These are phyloP conservation scores for Powellomyces hirtus DNA, from an alignment of 192 early-diverging fungal genomes.

Conservation along the genomic window DNA sequence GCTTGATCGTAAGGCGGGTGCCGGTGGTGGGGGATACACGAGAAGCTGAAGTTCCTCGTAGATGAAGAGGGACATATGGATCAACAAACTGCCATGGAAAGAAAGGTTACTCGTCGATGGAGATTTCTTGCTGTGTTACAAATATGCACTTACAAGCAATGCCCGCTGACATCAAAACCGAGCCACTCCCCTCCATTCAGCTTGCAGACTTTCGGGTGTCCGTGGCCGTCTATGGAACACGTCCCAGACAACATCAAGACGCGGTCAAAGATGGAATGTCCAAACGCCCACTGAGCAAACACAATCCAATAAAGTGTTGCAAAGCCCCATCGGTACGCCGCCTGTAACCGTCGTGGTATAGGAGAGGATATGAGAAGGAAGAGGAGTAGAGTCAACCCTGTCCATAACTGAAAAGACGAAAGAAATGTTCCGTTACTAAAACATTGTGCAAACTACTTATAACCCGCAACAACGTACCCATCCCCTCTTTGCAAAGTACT, in stretches of 20 bases:
- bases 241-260: slow-evolving; percentile 72
- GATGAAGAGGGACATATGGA: slow-evolving; percentile 30
- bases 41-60: slow-evolving; percentile 30
- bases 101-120: not conserved
- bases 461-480: slow-evolving; percentile 56
- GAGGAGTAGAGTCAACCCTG: slow-evolving; percentile 56
- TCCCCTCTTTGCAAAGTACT: slow-evolving; percentile 74
- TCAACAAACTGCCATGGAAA: slow-evolving; percentile 28
- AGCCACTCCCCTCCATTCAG: slow-evolving; percentile 67
- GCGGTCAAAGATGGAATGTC: slow-evolving; percentile 77
- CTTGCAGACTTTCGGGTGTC: slow-evolving; percentile 41
- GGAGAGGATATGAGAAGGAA: slow-evolving; percentile 39
- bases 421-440: not conserved
- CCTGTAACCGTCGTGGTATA: slow-evolving; percentile 3
- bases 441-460: not conserved
- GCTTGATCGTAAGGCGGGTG: not conserved
- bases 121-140: not conserved
- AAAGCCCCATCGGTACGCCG: slow-evolving; percentile 45
- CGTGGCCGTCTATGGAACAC: slow-evolving; percentile 15
- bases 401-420: slow-evolving; percentile 58
- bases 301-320: slow-evolving; percentile 83
- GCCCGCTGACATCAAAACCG: slow-evolving; percentile 86
- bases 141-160: slow-evolving; percentile 68
- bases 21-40: not conserved
- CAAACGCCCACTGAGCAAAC: slow-evolving; percentile 83